Base-by-base conservation (phyloP, 306 rosid genomes). In the Citrullus colocynthis region DNA sequence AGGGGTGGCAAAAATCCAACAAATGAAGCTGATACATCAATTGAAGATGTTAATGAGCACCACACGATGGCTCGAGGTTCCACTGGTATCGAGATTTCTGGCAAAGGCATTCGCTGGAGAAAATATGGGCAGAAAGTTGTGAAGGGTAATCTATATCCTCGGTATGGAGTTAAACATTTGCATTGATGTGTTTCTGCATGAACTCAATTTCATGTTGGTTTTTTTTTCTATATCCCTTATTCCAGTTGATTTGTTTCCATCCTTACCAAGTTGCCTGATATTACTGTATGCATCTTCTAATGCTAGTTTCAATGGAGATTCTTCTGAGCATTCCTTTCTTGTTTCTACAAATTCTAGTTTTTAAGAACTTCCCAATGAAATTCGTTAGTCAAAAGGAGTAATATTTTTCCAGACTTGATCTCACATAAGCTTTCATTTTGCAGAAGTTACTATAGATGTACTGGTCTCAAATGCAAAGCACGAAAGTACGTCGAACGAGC, bases 91-190 rank as follows among this genome's bases (percentile, higher is more conserved):
- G 97, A 90, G 75, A 81, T 89, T 28, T 61, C 88, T 2, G 89
- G 91, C 49, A 96, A 95, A 79, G 97, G 97, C 60, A 88, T 89
- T 80, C 97, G 97, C 77, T 95, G 99, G 99, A 92, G 97, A 84
- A 95, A 95, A 87, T 95, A 95, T 81, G 99, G 99, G 9, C 97
- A 95, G 89, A 95, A 95, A 75, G 93, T 95, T 83, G 97, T 92
- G 28, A 90, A 92, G 87, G 97, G 97, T 18, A 95, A 89, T 86
- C 92, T 96, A 83, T 85, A 87, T 83, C 97, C 96, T 84, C 90
- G 97, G 97, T 92, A 78, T 30, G 77, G 48, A 63, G 32, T 41
- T 9, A 36, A 59, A 2, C 9, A 18, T 66, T 21, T 42, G 54
- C 24, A 4, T 66, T 17, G 51, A 65, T 65, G 6, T 65, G 73